A percentile compares a stretch with the other conserved stretches of the same genome.
Conservation (phyloP, 2,329 filamentous ascomycete species). For the Pestalotiopsis sp. region DNA sequence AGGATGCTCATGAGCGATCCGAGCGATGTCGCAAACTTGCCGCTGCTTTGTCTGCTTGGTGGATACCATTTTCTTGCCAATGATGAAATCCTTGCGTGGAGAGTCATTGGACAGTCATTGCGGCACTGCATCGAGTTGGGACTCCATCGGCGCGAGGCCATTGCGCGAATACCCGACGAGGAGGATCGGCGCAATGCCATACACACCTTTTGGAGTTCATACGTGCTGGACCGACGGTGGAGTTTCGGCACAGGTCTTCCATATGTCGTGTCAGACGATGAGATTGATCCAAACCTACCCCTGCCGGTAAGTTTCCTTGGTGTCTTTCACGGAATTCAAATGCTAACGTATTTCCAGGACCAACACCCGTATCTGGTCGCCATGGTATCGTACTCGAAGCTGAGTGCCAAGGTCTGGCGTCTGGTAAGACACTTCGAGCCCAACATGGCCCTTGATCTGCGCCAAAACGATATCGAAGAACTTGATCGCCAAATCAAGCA, state of each 20-base stretch:
- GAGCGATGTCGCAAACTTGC: constrained; percentile 48
- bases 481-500: constrained; percentile 83
- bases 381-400: constrained; percentile 83
- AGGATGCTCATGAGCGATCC: constrained; percentile 60
- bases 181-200: constrained; percentile 69
- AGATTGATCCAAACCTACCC: constrained; percentile 79
- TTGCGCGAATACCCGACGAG: constrained; percentile 70
- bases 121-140: constrained; percentile 81
- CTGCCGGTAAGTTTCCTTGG: constrained; percentile 66
- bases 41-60: constrained; percentile 52
- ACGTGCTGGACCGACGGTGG: constrained; percentile 84
- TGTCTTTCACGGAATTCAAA: constrained; percentile 13
- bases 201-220: constrained; percentile 83
- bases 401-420: constrained; percentile 86
- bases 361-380: constrained; percentile 72
- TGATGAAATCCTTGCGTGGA: constrained; percentile 85
- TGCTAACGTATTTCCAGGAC: constrained; percentile 34
- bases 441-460: constrained; percentile 63
- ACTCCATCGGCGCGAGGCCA: constrained; percentile 76
- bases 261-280: constrained; percentile 81
- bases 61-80: constrained; percentile 83
- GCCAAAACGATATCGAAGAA: constrained; percentile 74
- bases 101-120: constrained; percentile 81
- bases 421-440: constrained; percentile 72
- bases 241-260: constrained; percentile 88